Conservation (phyloP, 192 early-diverging fungal genomes). For the Chytriomyces sp. region DNA sequence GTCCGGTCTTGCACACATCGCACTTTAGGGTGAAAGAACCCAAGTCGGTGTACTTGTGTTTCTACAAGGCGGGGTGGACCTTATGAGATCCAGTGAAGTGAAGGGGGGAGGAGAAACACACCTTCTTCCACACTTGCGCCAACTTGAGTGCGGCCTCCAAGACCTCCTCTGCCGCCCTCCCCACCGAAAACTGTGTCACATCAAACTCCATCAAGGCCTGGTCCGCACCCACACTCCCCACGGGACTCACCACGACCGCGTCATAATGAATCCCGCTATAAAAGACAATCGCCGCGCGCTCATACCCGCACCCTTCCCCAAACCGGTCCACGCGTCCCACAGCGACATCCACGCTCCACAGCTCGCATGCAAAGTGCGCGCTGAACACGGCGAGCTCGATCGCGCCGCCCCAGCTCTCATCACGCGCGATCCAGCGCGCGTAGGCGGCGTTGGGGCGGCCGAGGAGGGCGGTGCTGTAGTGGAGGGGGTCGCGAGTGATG, state of each 20-base stretch:
- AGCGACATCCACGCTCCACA: constrained; percentile 74
- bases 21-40: constrained; percentile 73
- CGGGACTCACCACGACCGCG: constrained; percentile 69
- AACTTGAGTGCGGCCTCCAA: constrained; percentile 42
- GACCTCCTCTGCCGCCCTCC: constrained; percentile 27
- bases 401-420: constrained; percentile 80
- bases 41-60: constrained; percentile 73
- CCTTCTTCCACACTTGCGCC: constrained; percentile 47
- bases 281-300: constrained; percentile 18
- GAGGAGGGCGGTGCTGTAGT: constrained; percentile 50
- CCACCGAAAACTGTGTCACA: constrained; percentile 62
- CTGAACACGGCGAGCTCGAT: constrained; percentile 82
- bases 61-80: constrained; percentile 33
- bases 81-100: neutral
- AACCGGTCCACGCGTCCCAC: constrained; percentile 72
- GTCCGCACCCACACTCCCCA: neutral
- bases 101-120: too few relatives aligned
- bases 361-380: constrained; percentile 61
- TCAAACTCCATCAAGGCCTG: constrained; percentile 65
- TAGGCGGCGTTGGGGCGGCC: constrained; percentile 62
- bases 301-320: constrained; percentile 50
- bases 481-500: neutral
- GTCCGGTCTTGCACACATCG: constrained; percentile 54
- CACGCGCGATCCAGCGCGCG: constrained; percentile 64
- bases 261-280: constrained; percentile 75